Evolutionary conservation across 352 stramenopile species (phyloP).

Genomic region (Stramenopiles sp.): DNA sequence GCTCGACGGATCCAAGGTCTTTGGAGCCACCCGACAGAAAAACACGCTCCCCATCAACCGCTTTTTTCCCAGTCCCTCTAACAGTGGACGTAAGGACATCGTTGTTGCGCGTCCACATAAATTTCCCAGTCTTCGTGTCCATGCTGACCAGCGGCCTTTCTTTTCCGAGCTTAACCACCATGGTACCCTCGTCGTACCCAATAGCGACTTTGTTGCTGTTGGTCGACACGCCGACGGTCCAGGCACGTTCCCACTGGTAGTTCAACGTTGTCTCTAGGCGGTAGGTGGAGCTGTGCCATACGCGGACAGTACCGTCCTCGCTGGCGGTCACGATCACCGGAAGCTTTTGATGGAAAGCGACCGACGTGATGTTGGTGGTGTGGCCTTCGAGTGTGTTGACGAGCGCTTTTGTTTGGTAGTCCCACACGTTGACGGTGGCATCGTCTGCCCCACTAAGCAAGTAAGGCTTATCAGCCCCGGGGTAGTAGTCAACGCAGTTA

Average conservation of each 20-base stretch:
- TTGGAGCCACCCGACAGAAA: conserved; percentile 32
- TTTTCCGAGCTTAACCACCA: conserved; percentile 88
- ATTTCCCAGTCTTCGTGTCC: conserved; percentile 78
- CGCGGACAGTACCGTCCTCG: conserved; percentile 94
- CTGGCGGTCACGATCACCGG: conserved; percentile 98
- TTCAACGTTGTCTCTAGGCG: conserved; percentile 94
- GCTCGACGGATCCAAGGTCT: conserved; percentile 87
- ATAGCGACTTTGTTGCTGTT: conserved; percentile 50
- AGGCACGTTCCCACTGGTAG: conserved; percentile 96
- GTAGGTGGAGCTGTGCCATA: conserved; percentile 97
- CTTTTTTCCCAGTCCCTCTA: conserved; percentile 32
- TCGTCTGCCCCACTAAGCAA: conserved; percentile 96
- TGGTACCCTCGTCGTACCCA: conserved; percentile 59
- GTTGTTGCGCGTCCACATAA: conserved; percentile 96
- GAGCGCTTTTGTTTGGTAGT: conserved; percentile 97
- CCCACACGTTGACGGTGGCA: conserved; percentile 98
- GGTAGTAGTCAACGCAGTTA: conserved; percentile 98
- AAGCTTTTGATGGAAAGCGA: conserved; percentile 96
- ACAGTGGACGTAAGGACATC: conserved; percentile 84
- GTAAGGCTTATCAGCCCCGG: conserved; percentile 68
- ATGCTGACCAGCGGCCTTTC: conserved; percentile 94
- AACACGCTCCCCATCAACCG: not conserved
- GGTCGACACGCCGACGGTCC: conserved; percentile 63
- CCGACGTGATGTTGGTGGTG: conserved; percentile 98
- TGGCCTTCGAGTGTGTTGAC: conserved; percentile 99